A percentile compares a stretch with the other conserved stretches of the same genome.
Evolutionary conservation across 106 monocot genomes (phyloP).

Genomic region (Phalaenopsis aphrodite): DNA sequence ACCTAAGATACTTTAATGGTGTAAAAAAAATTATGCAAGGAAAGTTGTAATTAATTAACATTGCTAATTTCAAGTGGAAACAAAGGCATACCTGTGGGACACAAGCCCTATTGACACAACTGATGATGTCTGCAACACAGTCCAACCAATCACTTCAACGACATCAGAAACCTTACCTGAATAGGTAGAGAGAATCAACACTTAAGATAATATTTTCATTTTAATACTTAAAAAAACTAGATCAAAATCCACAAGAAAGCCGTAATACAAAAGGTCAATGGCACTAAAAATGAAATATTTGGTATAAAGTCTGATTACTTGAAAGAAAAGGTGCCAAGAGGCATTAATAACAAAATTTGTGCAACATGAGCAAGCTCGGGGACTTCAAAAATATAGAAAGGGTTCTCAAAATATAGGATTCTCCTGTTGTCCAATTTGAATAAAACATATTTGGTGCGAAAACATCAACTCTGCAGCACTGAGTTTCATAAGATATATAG

Average conservation of each 20-base stretch:
- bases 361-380: too few relatives aligned
- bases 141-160: conserved; percentile 80
- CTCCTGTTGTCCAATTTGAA: too few relatives aligned
- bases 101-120: conserved; percentile 73
- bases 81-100: conserved; percentile 54
- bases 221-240: not conserved
- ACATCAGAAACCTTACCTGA: conserved; percentile 90
- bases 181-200: not conserved
- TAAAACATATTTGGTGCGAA: too few relatives aligned
- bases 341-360: too few relatives aligned
- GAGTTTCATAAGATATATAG: too few relatives aligned
- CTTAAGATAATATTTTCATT: not conserved
- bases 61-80: not conserved
- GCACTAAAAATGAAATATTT: too few relatives aligned
- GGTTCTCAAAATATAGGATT: too few relatives aligned
- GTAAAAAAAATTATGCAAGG: not conserved
- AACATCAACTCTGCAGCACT: too few relatives aligned
- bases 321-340: too few relatives aligned
- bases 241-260: not conserved
- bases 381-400: too few relatives aligned
- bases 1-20: not conserved
- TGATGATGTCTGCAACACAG: conserved; percentile 79
- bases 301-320: too few relatives aligned
- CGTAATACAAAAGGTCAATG: not conserved
- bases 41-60: too few relatives aligned